Evolutionary conservation across 2,329 filamentous ascomycete genomes (phyloP), one percentile per base, ranked within the genome.

Genomic region (Hypoxylon sp.): DNA sequence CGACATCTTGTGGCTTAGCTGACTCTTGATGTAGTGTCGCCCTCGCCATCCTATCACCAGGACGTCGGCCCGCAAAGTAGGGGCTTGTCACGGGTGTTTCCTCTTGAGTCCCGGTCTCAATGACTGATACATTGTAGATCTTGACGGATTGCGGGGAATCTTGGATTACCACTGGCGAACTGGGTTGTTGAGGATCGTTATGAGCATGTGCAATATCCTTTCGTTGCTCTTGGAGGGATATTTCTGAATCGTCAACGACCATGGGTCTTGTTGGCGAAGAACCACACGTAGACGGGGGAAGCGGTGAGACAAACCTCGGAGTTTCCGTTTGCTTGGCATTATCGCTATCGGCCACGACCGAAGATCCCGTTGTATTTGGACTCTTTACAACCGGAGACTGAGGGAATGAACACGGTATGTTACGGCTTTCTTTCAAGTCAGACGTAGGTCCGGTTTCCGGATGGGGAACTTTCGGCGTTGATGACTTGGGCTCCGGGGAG

Each of bases 231-330:
- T 46, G 58, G 25, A 27, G 25, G 10, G 27, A 42, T 11, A 30
- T 17, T 44, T 72, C 64, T 42, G 63, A 68, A 59, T 73, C 72
- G 10, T 74, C 72, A n/a, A 76, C 59, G n/a, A 73, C 13, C 30
- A 75, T 64, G 7, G 72, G 72, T n/a, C 69, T 72, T 14, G 40
- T 50, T 14, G 72, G 66, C 13, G 74, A 73, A 30, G 68, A 73
- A 25, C 64, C 66, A 50, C 62, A 54, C 46, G 69, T 59, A 27
- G 70, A 68, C 33, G 59, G 66, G 30, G 67, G 67, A 56, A 66
- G 73, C 33, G 60, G 62, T n/a, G 57, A 62, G 51, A 76, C 33
- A 57, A 76, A 73, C 22, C 58, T 64, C 7, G 20, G 54, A 13
- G 25, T 56, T 40, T 55, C 54, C 10, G 56, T 58, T 31, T 61